Evolutionary conservation across 768 basidiomycete genomes (phyloP), one percentile per base, ranked within the genome.

Genomic region (Lentinula guzmanii): DNA sequence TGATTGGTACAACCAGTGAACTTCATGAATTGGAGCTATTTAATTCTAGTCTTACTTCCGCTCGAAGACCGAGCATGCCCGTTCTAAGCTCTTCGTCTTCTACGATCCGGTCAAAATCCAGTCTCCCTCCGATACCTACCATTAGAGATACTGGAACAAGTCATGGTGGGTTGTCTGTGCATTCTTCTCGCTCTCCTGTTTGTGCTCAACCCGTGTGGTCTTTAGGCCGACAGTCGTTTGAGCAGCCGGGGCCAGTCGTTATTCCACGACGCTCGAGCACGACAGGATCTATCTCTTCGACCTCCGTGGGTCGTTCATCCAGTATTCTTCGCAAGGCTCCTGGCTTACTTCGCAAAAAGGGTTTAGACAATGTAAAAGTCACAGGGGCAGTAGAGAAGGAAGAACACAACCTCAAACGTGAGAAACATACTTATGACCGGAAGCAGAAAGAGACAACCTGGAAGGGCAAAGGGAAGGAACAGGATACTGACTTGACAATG

Each of bases 11-110:
- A 28, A 37, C 37, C 2, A 41, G 37, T 31, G 54, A 45, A 37
- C 35, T 54, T 28, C 39, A 6, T 3, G 18, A 13, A 13, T 21
- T 28, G 10, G 35, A 37, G 9, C 1, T 15, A 31, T 9, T 15
- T 34, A 45, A 33, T n/a, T 41, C 34, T 16, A 56, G 41, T 45
- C 53, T 61, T 48, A 51, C 33, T n/a, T 52, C 43, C 11, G 42
- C 37, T 24, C 61, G 69, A 6, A 24, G 69, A 28, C 69, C 69
- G 51, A 70, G 69, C 34, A 70, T 70, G 69, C 69, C 69, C 1
- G 55, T 61, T 13, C 57, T 68, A 3, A 7, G 34, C 45, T 52
- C 51, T 39, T 41, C 37, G 10, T 35, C 59, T 28, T 60, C 24
- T 13, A 18, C 34, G 10, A 33, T 18, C 3, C 37, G 10, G 8